A percentile compares a stretch with the other conserved stretches of the same genome.
Evolutionary conservation across 768 basidiomycete genomes (phyloP).

Genomic region (Hypholoma fasciculare): DNA sequence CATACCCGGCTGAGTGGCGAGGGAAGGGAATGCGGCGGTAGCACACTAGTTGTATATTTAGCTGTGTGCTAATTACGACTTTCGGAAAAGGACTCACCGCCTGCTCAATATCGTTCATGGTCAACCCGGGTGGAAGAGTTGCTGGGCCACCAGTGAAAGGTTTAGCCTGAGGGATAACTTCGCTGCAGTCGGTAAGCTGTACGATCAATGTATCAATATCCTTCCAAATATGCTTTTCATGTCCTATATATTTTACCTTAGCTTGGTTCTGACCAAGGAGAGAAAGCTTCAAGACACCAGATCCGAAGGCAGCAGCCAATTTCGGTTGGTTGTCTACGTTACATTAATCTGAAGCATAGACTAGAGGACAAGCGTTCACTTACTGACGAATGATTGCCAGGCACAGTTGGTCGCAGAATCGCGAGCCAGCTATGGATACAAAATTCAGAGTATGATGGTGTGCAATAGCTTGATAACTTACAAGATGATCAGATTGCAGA

Average conservation of each 20-base stretch:
- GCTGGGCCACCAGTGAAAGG: not conserved
- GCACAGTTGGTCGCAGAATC: slow-evolving; percentile 47
- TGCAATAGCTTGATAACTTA: slow-evolving; percentile 8
- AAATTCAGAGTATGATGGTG: not conserved
- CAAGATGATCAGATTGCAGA: slow-evolving; percentile 41
- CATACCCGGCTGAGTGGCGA: no score
- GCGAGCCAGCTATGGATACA: slow-evolving; percentile 24
- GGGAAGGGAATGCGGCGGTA: no score
- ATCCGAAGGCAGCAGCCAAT: slow-evolving; percentile 33
- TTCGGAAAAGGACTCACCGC: slow-evolving; percentile 7
- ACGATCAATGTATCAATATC: slow-evolving; percentile 33
- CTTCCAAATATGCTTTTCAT: no score
- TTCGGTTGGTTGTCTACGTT: slow-evolving; percentile 28
- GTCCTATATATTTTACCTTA: slow-evolving; percentile 3
- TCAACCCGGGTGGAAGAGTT: not conserved
- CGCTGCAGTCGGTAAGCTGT: slow-evolving; percentile 2
- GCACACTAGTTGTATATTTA: not conserved
- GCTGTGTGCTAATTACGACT: slow-evolving; percentile 12
- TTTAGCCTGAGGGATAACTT: not conserved
- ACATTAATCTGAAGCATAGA: not conserved
- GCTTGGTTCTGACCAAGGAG: slow-evolving; percentile 37
- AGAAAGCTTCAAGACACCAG: slow-evolving; percentile 43
- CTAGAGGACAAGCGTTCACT: slow-evolving; percentile 4
- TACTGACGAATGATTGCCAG: slow-evolving; percentile 45
- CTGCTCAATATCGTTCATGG: not conserved